Conservation (phyloP, 2,329 filamentous ascomycete genomes). For the Cordyceps javanica region DNA sequence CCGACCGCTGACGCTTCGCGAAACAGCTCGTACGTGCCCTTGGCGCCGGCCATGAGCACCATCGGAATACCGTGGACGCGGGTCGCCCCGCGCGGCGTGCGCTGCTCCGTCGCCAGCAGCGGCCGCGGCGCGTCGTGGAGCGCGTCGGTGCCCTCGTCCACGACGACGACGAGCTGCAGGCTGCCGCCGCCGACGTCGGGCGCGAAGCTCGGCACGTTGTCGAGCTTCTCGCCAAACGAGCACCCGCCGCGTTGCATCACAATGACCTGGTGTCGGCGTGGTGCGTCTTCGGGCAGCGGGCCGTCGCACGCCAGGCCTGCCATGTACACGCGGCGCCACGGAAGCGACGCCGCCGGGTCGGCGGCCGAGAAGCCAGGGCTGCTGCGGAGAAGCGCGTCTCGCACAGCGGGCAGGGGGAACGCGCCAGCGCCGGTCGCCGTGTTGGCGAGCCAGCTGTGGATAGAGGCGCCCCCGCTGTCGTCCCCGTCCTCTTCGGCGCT, state of each 20-base stretch:
- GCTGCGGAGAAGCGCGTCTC: conserved; percentile 45
- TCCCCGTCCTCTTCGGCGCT: conserved; percentile 22
- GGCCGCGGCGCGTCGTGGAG: conserved; percentile 48
- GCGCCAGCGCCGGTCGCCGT: conserved; percentile 53
- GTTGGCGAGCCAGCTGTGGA: conserved; percentile 46
- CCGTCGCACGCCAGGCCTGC: conserved; percentile 61
- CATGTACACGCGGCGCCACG: conserved; percentile 67
- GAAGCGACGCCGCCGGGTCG: conserved; percentile 40
- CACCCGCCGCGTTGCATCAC: conserved; percentile 78
- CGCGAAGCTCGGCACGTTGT: conserved; percentile 74
- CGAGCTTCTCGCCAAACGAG: conserved; percentile 75
- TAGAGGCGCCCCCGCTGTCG: conserved; percentile 25
- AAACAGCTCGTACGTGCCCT: conserved; percentile 55
- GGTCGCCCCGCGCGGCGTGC: conserved; percentile 61
- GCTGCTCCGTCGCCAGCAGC: conserved; percentile 68
- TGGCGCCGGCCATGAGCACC: conserved; percentile 73
- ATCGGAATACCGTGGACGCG: conserved; percentile 70
- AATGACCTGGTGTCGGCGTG: conserved; percentile 65
- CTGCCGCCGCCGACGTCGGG: neutral
- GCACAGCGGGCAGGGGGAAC: conserved; percentile 61
- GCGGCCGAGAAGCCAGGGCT: conserved; percentile 35
- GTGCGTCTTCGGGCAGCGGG: conserved; percentile 44
- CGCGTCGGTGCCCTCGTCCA: conserved; percentile 41
- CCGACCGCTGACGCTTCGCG: conserved; percentile 61
- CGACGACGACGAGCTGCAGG: conserved; percentile 75